These are phyloP conservation scores for Prorocentrum cordatum DNA, from an alignment of 169 alveolate genomes.

Conservation along the genomic window DNA sequence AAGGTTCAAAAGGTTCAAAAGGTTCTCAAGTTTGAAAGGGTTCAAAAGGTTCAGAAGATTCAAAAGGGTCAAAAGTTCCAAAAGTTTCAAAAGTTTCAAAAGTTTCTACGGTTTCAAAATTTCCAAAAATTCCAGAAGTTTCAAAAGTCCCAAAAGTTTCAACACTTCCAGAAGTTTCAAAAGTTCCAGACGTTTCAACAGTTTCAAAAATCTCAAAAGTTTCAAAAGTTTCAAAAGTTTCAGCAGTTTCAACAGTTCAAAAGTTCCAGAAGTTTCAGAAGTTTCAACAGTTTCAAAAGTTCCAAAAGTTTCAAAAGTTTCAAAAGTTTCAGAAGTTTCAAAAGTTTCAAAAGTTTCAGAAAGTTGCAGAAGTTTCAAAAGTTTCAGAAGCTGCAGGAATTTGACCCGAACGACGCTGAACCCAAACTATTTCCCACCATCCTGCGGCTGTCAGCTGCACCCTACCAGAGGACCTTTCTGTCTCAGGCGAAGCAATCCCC, in stretches of 20 bases:
- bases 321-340: neutral
- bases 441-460: too few relatives aligned
- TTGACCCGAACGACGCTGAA: too few relatives aligned
- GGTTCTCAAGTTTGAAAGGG: neutral
- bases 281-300: neutral
- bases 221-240: neutral
- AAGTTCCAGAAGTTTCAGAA: neutral
- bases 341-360: too few relatives aligned
- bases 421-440: too few relatives aligned
- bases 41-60: neutral
- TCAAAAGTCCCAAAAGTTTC: neutral
- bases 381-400: too few relatives aligned
- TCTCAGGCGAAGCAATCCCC: too few relatives aligned
- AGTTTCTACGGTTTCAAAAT: neutral
- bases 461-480: too few relatives aligned
- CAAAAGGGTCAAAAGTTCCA: neutral
- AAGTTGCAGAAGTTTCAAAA: neutral
- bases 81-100: neutral
- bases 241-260: neutral
- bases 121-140: neutral
- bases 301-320: neutral
- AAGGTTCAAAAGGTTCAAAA: neutral
- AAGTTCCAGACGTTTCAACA: neutral
- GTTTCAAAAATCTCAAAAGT: neutral
- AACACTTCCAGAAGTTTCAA: neutral